Conservation (phyloP, 345 rosid species). For the Geranium rotundifolium region DNA sequence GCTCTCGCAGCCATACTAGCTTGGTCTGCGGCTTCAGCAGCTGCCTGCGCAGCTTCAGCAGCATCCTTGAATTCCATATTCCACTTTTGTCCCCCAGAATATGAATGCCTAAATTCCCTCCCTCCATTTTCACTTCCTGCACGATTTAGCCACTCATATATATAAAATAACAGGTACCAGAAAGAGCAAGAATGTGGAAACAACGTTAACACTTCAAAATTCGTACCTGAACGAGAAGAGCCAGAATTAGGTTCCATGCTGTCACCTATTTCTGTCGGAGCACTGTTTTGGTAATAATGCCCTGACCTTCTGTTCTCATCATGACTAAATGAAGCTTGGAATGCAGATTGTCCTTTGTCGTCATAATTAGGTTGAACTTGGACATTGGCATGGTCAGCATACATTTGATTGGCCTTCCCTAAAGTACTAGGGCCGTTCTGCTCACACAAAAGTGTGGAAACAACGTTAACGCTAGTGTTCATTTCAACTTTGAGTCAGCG, state of each 20-base stretch:
- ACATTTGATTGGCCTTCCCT: slow-evolving; percentile 18
- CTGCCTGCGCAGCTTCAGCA: slow-evolving; percentile 81
- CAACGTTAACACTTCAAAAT: neutral
- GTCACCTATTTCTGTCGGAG: neutral
- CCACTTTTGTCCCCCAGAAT: slow-evolving; percentile 36
- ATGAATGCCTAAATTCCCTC: slow-evolving; percentile 24
- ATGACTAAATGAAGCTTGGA: slow-evolving; percentile 10
- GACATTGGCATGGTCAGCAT: slow-evolving; percentile 21
- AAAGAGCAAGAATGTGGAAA: slow-evolving; percentile 1
- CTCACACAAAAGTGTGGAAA: slow-evolving; percentile 8
- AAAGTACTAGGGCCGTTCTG: slow-evolving; percentile 61
- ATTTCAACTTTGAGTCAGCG: neutral
- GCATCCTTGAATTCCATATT: slow-evolving; percentile 76
- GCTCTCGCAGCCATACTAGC: slow-evolving; percentile 95
- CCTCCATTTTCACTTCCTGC: slow-evolving; percentile 35
- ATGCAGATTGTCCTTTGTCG: slow-evolving; percentile 20
- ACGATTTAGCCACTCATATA: slow-evolving; percentile 2
- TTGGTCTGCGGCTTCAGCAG: slow-evolving; percentile 95
- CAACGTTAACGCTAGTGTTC: neutral
- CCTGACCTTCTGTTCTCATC: slow-evolving; percentile 24
- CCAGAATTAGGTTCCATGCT: neutral
- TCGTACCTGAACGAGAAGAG: slow-evolving; percentile 10
- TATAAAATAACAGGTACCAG: slow-evolving; percentile 1
- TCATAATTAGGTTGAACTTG: slow-evolving; percentile 14
- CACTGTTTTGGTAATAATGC: slow-evolving; percentile 17